Base-by-base conservation (phyloP, 2,329 filamentous ascomycete genomes). In the Cladorrhinum sp. region DNA sequence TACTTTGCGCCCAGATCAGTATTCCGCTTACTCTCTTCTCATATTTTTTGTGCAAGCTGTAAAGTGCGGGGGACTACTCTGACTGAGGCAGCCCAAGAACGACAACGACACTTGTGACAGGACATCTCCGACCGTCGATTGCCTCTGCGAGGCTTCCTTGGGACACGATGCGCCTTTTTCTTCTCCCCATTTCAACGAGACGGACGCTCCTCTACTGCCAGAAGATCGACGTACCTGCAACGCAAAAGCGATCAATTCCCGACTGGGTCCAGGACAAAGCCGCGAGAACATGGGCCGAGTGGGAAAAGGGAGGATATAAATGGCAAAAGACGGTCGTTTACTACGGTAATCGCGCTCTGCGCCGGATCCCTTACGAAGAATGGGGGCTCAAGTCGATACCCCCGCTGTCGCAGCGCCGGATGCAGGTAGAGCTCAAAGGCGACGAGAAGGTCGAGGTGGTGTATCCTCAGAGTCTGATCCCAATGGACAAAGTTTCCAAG, bases 301-400 rank as follows among this genome's bases (percentile, higher is more conserved):
- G 93, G 93, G 95, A 98, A 76, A 86, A 89, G 73, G 89, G 88
- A 66, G 87, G 93, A 18, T 81, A 81, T 50, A 90, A 91, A 57
- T 98, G 95, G 95, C 92, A 97, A 79, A 92, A 89, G 72, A 86
- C 86, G 68, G 82, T 97, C 20, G 93, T 95, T 56, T 81, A 84
- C 61, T 96, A 93, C 74, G 95, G 95, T 59, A 97, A 99, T 76
- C 80, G 86, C 53, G 86, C 91, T 16, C 85, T 99, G 63, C 87
- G 91, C 68, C 86, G 91, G 64, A 96, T 99, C 69, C 91, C 95
- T 2, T 97, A 91, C 73, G 91, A 98, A 76, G 95, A 99, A 87
- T 99, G 95, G 95, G 92, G 91, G 0, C 81, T 99, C 67, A 98
- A 98, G 78, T 96, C 92, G 36, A 88, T 99, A 56, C 95, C 95